Percentiles rank a stretch among this genome's conserved stretches.
phyloP scores from a whole-genome alignment of 345 rosid species.

The Pelargonium nanum region DNA sequence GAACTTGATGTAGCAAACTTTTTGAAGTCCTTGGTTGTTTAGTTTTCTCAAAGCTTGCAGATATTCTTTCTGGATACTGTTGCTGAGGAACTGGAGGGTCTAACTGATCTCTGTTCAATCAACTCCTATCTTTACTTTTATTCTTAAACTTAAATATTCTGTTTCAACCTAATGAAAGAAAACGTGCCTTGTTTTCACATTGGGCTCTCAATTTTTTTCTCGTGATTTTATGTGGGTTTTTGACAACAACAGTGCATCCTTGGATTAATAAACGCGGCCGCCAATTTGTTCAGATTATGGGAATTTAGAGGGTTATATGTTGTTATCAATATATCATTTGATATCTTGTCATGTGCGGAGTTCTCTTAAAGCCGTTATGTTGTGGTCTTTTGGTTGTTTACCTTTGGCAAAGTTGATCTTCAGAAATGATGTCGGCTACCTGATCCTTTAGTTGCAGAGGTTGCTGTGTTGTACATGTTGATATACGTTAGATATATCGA shows the following conservation, averaged over 20 bases:
- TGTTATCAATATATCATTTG: neutral
- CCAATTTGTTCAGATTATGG: neutral
- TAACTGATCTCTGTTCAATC: constrained; percentile 4
- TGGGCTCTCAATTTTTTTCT: constrained; percentile 10
- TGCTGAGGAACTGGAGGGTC: constrained; percentile 6
- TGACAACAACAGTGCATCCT: constrained; percentile 8
- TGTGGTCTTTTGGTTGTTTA: neutral
- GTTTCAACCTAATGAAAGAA: constrained; percentile 12
- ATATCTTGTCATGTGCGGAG: neutral
- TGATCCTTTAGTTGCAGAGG: neutral
- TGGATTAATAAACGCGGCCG: neutral
- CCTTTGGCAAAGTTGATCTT: neutral
- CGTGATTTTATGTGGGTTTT: constrained; percentile 2
- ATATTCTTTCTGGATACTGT: constrained; percentile 8
- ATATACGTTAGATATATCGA: too few relatives aligned
- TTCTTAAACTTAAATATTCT: neutral
- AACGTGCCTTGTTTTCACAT: constrained; percentile 4
- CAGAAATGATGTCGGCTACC: neutral
- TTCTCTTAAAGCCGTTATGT: neutral
- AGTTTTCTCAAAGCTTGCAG: constrained; percentile 11
- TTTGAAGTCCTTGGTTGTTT: too few relatives aligned
- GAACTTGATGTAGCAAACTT: constrained; percentile 2
- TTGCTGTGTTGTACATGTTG: neutral
- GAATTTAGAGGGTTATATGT: neutral
- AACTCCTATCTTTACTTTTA: too few relatives aligned